Evolutionary conservation across 2,329 filamentous ascomycete genomes (phyloP).

Genomic region (Monilinia vaccinii-corymbosi): DNA sequence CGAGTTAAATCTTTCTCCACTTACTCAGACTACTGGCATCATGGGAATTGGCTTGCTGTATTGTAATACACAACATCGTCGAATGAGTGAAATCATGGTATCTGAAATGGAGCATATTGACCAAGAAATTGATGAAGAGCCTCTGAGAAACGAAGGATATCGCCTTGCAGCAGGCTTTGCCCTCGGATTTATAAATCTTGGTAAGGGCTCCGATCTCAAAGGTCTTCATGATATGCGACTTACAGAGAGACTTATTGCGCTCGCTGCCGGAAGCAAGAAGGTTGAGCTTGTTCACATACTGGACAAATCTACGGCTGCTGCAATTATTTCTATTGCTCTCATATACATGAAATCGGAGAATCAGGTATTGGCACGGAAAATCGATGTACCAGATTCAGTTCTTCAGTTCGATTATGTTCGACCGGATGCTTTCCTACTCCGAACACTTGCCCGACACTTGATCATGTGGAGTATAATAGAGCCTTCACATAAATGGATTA

Average conservation of each 20-base stretch:
- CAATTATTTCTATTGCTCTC: constrained; percentile 78
- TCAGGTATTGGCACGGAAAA: constrained; percentile 74
- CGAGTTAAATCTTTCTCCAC: constrained; percentile 83
- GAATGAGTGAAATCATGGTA: constrained; percentile 98
- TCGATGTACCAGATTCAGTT: constrained; percentile 83
- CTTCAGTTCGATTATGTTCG: constrained; percentile 93
- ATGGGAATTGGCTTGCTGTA: constrained; percentile 96
- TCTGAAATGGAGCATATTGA: constrained; percentile 91
- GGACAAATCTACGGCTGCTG: constrained; percentile 87
- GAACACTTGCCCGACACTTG: constrained; percentile 80
- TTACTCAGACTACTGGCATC: constrained; percentile 91
- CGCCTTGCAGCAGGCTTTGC: constrained; percentile 89
- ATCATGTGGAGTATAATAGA: constrained; percentile 87
- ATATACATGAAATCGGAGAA: constrained; percentile 98
- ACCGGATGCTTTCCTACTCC: constrained; percentile 82
- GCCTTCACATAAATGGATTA: constrained; percentile 66
- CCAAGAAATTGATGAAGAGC: constrained; percentile 70
- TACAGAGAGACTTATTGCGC: constrained; percentile 74
- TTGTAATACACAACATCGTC: constrained; percentile 87
- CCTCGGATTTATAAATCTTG: constrained; percentile 88
- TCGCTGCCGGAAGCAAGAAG: constrained; percentile 83
- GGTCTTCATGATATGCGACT: constrained; percentile 91
- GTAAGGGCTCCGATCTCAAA: constrained; percentile 77
- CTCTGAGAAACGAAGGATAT: constrained; percentile 89
- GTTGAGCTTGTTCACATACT: constrained; percentile 88